Evolutionary conservation across 2,329 filamentous ascomycete species (phyloP).

Genomic region (Dactylellina sp.): DNA sequence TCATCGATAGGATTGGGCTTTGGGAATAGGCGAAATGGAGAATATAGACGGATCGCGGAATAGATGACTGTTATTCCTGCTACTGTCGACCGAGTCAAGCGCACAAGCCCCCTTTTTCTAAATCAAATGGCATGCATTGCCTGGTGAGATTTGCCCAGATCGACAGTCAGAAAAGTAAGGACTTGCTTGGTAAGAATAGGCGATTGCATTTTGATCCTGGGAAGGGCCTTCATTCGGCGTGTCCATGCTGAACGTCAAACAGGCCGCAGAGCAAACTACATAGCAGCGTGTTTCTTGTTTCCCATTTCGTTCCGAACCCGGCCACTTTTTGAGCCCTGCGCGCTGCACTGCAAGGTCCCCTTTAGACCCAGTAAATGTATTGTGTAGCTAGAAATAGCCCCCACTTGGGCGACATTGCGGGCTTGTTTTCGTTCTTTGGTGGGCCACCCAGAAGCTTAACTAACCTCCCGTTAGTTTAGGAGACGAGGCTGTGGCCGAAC

Average conservation of each 20-base stretch:
- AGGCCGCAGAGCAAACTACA: no score
- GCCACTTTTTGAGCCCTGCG: not conserved
- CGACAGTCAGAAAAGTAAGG: constrained; percentile 3
- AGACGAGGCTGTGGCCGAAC: not conserved
- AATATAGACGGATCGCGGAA: no score
- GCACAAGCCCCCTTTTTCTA: constrained; percentile 1
- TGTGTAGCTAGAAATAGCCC: constrained; percentile 1
- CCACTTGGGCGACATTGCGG: no score
- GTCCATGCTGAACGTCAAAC: not conserved
- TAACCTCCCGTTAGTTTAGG: no score
- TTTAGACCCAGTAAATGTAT: no score
- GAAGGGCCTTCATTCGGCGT: not conserved
- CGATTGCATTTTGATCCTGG: not conserved
- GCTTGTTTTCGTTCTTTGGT: no score
- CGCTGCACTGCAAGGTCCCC: no score
- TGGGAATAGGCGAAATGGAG: no score
- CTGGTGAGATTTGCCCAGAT: constrained; percentile 1
- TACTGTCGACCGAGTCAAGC: not conserved
- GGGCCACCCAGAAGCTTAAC: no score
- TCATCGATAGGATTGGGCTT: no score
- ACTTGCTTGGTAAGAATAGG: no score
- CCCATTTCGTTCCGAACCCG: not conserved
- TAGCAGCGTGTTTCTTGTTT: no score
- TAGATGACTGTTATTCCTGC: not conserved
- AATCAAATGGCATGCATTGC: not conserved